Base-by-base conservation (phyloP, 2,329 filamentous ascomycete species). In the Pseudocercospora musae region DNA sequence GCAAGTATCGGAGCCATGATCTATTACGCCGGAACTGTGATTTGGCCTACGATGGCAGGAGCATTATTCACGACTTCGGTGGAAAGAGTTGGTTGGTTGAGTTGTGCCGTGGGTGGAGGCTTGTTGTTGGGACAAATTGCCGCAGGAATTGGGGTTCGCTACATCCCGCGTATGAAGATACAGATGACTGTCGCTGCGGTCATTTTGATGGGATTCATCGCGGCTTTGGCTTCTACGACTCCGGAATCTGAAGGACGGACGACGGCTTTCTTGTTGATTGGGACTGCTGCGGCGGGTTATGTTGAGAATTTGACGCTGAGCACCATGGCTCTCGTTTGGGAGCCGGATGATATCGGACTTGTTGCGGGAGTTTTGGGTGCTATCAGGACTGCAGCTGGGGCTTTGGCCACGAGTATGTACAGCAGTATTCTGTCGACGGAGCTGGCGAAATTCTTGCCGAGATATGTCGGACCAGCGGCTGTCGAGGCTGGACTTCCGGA, bases 1-100 rank as follows among this genome's bases (percentile, higher is more conserved):
- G 73, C 73, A 20, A 69, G 68, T 46, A 66, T 76, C 23, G 74
- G 69, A 10, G 72, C 71, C 15, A 73, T 75, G 59, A 70, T 74
- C 1, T 76, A 75, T 65, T 76, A 75, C 37, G 27, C 49, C 20
- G 64, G 61, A n/a, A 62, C 62, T 1, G 62, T 66, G 37, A 58
- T 66, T 21, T 64, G 61, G 58, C 63, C 63, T 0, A 63, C 58
- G 4, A 63, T 66, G 60, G 55, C 55, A 3, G 60, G 58, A 21
- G 58, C 63, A 1, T 27, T 66, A 20, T 66, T 63, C 61, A 66
- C 61, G 27, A 53, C 42, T 2, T 53, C 48, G 13, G 58, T 66
- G 4, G 21, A 29, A 3, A 48, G 57, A 20, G 56, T 63, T 2
- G 61, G 64, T 4, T 66, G 64, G 64, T 52, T 66, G 5, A 62